Evolutionary conservation across 208 protist genomes (phyloP), one percentile per base, ranked within the genome.

Genomic region (Trypanosoma theileri): DNA sequence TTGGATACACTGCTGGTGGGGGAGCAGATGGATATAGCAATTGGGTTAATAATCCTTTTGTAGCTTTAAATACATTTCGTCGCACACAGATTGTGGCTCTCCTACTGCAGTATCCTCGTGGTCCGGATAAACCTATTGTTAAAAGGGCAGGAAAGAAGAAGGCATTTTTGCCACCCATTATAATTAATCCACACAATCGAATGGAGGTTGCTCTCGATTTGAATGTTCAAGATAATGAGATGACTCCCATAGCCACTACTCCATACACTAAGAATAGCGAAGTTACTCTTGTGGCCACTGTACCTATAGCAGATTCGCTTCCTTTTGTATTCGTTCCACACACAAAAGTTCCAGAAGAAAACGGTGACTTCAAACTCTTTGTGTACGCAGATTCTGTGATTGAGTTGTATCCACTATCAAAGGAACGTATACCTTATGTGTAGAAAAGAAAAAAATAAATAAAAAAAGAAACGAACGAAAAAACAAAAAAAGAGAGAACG

Each of bases 41-140:
- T 67, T 97, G 90, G 89, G 87, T 93, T 53, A 95, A 95, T 78
- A 97, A 97, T 72, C 92, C 92, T 0, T 94, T 95, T 69, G 78
- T 89, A 45, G 82, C 76, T 21, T 71, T 96, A 12, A 74, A 82
- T 26, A 81, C 82, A 26, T 76, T 86, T 50, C 84, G 84, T 9
- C 79, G 60, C 4, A 95, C 92, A 28, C 56, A 68, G 28, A 68
- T 95, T 17, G 84, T 93, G n/a, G 80, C 84, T 11, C 59, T 95
- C 13, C 80, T 97, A 24, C 61, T 93, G 40, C 89, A 95, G 69
- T 93, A 89, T 73, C 89, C 89, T 11, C 76, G 82, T 60, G 84
- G 81, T n/a, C 79, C 83, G 22, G 84, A 93, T 54, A 81, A 89
- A 46, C 86, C 85, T 21, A 77, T 86, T 31, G 77, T 88, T 52